Base-by-base conservation (phyloP, 2,329 filamentous ascomycete species). In the Sclerotinia subarctica region DNA sequence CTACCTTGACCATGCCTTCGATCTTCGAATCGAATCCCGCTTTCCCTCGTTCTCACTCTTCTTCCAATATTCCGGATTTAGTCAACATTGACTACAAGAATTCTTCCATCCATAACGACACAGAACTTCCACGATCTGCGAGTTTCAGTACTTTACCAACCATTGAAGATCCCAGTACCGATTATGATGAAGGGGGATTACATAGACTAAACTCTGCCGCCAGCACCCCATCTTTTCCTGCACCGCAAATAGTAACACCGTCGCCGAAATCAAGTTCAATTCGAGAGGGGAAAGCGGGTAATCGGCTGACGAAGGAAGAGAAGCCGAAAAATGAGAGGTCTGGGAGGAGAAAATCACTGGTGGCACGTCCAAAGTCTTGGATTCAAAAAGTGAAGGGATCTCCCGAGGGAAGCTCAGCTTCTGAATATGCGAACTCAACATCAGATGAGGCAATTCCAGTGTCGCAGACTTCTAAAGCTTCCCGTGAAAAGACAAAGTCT, bases 81-180 rank as follows among this genome's bases (percentile, higher is more conserved):
- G 68, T 70, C 51, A 73, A 69, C 56, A 64, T 72, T 64, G 73
- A 77, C 47, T 74, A 74, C 69, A 73, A 73, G 66, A 67, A 51
- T 11, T 32, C 72, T n/a, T 57, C 71, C 15, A 65, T 60, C 15
- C 68, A 54, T 24, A 69, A 67, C 17, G 64, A 72, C 62, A 71
- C 74, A 38, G 74, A 76, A 51, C 72, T 88, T 42, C 81, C 82
- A 38, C 82, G 85, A 68, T 82, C 86, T 59, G 86, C 86, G 44
- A 88, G 86, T 73, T 88, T 85, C 76, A 85, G 83, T 58, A 82
- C 84, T 71, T 76, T 88, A n/a, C 81, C 83, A 4, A 77, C 74
- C 38, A 75, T 81, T 24, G 70, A 78, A 38, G 59, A 63, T 32
- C 15, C 63, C 17, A 64, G 42, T 53, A 63, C 52, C 53, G 69